Evolutionary conservation across 2,329 filamentous ascomycete species (phyloP), one percentile per base, ranked within the genome.

Genomic region (Penicillium sp.): DNA sequence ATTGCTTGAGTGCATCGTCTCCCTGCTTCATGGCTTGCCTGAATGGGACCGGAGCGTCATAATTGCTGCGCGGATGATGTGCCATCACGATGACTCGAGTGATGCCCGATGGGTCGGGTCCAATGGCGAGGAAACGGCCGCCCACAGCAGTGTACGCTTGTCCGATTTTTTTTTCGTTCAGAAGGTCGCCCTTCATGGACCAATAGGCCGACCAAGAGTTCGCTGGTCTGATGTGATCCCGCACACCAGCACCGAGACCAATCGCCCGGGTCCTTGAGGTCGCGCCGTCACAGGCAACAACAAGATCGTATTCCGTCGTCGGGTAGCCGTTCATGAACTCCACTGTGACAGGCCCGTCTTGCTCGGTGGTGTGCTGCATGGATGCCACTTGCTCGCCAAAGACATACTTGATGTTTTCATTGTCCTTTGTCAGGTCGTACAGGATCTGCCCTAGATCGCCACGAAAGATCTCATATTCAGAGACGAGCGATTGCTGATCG

Each of bases 241-340:
- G 60, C 1, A 66, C 57, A 25, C 59, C 60, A 36, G 67, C 68
- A 7, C 56, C 60, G 7, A 75, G 56, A 10, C 66, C 70, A 7
- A 75, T 60, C 2, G 70, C 68, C 30, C 74, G 63, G 17, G 71
- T 76, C 27, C 66, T 58, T 3, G 74, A 77, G 2, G 63, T 70
- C 8, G 70, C 56, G 2, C 74, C 74, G 43, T 77, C 74, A 39
- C 67, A 70, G 15, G 69, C 73, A 9, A 77, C 68, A 11, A 77
- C 66, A 3, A 77, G 64, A 39, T 76, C 73, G 45, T 62, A 76
- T n/a, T 65, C 51, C 3, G 62, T 34, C 4, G 60, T 46, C 6
- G 61, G 60, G 3, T 53, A 46, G 17, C 65, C 59, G 28, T 69
- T 70, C 10, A 58, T 48, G 43, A 74, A 73, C 19, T 69, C 60